phyloP scores from a whole-genome alignment of 2,329 filamentous ascomycete genomes.

The Tolypocladium nubicola region DNA sequence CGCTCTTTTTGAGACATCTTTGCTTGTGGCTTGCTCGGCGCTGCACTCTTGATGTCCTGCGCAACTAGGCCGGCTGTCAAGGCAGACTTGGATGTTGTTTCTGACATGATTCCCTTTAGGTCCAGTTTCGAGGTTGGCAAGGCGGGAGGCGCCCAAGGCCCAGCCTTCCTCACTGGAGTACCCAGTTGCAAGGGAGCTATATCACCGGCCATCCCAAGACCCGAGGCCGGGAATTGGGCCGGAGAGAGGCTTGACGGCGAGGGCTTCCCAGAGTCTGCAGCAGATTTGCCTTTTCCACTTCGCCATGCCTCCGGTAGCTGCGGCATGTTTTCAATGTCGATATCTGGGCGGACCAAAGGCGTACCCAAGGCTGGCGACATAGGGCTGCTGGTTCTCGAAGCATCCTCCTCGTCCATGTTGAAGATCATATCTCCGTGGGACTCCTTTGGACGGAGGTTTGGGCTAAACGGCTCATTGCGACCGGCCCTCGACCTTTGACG shows the following conservation, averaged over 20 bases:
- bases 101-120: conserved; percentile 65
- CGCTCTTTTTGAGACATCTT: conserved; percentile 89
- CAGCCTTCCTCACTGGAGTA: conserved; percentile 14
- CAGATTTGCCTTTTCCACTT: conserved; percentile 3
- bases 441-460: conserved; percentile 55
- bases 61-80: conserved; percentile 44
- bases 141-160: conserved; percentile 38
- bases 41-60: conserved; percentile 32
- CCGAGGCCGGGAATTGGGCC: not conserved
- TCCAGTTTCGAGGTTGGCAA: conserved; percentile 56
- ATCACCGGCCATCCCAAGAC: not conserved
- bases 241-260: not conserved
- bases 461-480: conserved; percentile 51
- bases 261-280: not conserved
- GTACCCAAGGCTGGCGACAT: conserved; percentile 10
- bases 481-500: conserved; percentile 34
- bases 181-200: not conserved
- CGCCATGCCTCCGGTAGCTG: conserved; percentile 20
- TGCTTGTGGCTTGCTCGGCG: conserved; percentile 25
- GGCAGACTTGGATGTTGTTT: conserved; percentile 40
- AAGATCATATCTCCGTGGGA: conserved; percentile 77
- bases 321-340: conserved; percentile 17
- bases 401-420: conserved; percentile 77
- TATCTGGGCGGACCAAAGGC: conserved; percentile 9
- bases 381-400: conserved; percentile 17